Evolutionary conservation across 1,139 yeast species (phyloP).

Genomic region (Taphrina communis): DNA sequence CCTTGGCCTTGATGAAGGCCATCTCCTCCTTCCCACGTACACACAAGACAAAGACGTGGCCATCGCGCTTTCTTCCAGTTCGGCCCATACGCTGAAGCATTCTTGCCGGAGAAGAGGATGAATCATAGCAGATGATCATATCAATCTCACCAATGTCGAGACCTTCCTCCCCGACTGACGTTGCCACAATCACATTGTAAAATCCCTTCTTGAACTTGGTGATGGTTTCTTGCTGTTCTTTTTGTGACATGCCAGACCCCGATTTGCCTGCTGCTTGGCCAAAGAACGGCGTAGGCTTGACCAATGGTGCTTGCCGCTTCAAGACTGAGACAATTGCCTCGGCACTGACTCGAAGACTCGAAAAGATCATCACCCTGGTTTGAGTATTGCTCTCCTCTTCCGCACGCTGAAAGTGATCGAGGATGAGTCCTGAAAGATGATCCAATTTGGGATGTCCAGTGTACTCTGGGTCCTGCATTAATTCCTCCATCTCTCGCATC

Average conservation of each 20-base stretch:
- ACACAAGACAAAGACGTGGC: slow-evolving; percentile 76
- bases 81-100: slow-evolving; percentile 97
- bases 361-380: slow-evolving; percentile 82
- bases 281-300: slow-evolving; percentile 84
- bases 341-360: slow-evolving; percentile 88
- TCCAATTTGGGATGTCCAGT: slow-evolving; percentile 77
- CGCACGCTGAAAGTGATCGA: slow-evolving; percentile 44
- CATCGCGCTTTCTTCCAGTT: slow-evolving; percentile 94
- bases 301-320: slow-evolving; percentile 55
- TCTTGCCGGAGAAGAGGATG: slow-evolving; percentile 91
- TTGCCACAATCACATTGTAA: slow-evolving; percentile 84
- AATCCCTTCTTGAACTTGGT: slow-evolving; percentile 71
- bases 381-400: slow-evolving; percentile 49
- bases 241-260: slow-evolving; percentile 55
- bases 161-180: slow-evolving; percentile 98
- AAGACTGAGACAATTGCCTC: slow-evolving; percentile 77
- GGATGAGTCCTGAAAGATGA: slow-evolving; percentile 43
- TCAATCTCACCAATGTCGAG: slow-evolving; percentile 98
- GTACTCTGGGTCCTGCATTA: slow-evolving; percentile 55
- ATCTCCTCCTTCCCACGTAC: slow-evolving; percentile 71
- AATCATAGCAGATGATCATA: slow-evolving; percentile 86
- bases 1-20: slow-evolving; percentile 85
- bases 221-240: slow-evolving; percentile 63
- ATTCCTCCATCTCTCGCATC: slow-evolving; percentile 57
- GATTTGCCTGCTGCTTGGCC: slow-evolving; percentile 65